A percentile compares a stretch with the other conserved stretches of the same genome.
These are phyloP conservation scores for Grosmannia serpens DNA, from an alignment of 2,329 filamentous ascomycete species.

Conservation along the genomic window DNA sequence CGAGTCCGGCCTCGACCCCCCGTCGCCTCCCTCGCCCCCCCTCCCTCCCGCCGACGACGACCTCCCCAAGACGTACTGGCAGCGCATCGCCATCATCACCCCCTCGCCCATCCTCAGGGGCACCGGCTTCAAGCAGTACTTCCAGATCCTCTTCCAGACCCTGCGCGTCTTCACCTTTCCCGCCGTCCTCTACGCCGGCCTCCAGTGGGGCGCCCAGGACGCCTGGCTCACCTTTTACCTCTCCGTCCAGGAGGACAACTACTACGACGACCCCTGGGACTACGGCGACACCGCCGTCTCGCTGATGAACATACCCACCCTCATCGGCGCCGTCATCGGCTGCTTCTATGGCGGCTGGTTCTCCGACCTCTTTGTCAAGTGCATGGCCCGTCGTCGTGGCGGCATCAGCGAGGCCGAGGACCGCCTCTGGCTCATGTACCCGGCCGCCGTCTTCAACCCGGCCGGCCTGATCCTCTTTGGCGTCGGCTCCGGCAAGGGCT, in stretches of 20 bases:
- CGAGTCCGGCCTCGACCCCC: not conserved
- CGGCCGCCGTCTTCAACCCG: constrained; percentile 1
- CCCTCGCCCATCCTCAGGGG: constrained; percentile 3
- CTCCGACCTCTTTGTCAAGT: not conserved
- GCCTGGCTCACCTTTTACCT: constrained; percentile 5
- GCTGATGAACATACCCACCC: constrained; percentile 5
- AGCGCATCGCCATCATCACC: constrained; percentile 4
- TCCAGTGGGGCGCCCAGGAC: constrained; percentile 5
- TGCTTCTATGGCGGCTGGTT: constrained; percentile 4
- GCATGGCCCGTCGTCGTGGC: constrained; percentile 2
- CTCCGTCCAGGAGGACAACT: constrained; percentile 3
- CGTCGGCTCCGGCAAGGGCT: constrained; percentile 1
- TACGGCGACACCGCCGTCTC: constrained; percentile 4
- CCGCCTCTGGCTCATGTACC: constrained; percentile 4
- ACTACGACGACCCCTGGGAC: constrained; percentile 5
- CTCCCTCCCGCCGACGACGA: not conserved
- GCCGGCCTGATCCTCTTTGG: constrained; percentile 2
- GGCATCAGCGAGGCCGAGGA: constrained; percentile 4
- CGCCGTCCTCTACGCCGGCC: constrained; percentile 2
- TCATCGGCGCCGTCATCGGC: constrained; percentile 4
- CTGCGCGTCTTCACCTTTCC: constrained; percentile 4
- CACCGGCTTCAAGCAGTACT: constrained; percentile 4
- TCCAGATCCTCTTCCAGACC: constrained; percentile 2
- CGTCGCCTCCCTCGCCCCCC: not conserved
- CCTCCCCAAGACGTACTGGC: constrained; percentile 3